Evolutionary conservation across 306 rosid species (phyloP).

Genomic region (Neltuma alba): DNA sequence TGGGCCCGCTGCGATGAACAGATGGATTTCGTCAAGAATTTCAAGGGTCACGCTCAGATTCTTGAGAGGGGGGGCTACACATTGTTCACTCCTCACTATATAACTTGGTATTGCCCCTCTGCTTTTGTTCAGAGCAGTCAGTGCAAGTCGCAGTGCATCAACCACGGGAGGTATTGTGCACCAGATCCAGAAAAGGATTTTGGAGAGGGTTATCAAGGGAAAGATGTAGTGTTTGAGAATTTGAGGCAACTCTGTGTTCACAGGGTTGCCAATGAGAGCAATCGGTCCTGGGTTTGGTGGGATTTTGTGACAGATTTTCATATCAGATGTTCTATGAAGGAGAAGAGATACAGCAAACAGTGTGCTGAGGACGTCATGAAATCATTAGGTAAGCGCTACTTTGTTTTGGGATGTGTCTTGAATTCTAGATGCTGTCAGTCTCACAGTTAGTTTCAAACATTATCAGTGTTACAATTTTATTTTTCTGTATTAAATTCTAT

Average conservation of each 20-base stretch:
- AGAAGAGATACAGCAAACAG: constrained; percentile 80
- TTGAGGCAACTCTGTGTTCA: constrained; percentile 98
- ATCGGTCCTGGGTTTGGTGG: constrained; percentile 99
- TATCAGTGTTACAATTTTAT: not conserved
- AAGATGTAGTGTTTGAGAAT: constrained; percentile 87
- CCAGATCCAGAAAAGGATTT: constrained; percentile 95
- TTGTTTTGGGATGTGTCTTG: not conserved
- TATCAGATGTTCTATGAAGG: constrained; percentile 94
- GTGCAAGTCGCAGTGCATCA: constrained; percentile 92
- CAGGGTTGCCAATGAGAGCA: constrained; percentile 81
- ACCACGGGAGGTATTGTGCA: constrained; percentile 88
- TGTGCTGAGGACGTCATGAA: constrained; percentile 86
- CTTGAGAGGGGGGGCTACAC: constrained; percentile 92
- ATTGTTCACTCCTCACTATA: constrained; percentile 86
- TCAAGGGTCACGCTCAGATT: constrained; percentile 95
- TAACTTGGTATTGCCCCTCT: constrained; percentile 91
- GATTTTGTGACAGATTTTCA: constrained; percentile 96
- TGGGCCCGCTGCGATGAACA: constrained; percentile 91
- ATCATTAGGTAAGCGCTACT: constrained; percentile 61
- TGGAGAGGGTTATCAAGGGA: constrained; percentile 85
- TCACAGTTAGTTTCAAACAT: not conserved
- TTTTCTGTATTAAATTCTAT: not conserved
- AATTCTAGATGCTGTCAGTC: not conserved
- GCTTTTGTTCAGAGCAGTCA: constrained; percentile 67
- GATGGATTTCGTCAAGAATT: constrained; percentile 80